Conservation (phyloP, 495 filamentous ascomycete genomes). For the Penicillium tannophilum region DNA sequence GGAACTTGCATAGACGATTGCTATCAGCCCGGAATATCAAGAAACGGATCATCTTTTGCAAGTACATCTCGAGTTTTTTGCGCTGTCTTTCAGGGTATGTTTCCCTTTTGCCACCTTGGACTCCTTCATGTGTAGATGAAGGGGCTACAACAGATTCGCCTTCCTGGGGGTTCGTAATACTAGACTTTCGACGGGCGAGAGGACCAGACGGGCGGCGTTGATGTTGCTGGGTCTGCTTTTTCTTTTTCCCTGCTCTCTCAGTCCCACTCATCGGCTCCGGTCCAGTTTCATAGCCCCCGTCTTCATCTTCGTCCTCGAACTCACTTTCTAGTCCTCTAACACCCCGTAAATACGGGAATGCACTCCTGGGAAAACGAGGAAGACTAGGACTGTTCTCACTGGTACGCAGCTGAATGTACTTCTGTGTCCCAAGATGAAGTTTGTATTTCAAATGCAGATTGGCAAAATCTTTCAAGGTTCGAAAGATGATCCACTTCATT, state of each 20-base stretch:
- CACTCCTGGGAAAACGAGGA: slow-evolving; percentile 83
- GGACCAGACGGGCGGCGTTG: slow-evolving; percentile 55
- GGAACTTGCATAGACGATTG: slow-evolving; percentile 93
- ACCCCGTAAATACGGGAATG: slow-evolving; percentile 88
- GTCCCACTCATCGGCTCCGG: slow-evolving; percentile 59
- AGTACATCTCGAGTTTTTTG: slow-evolving; percentile 83
- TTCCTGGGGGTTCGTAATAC: slow-evolving; percentile 48
- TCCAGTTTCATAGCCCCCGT: slow-evolving; percentile 58
- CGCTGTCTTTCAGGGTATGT: slow-evolving; percentile 71
- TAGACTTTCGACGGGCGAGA: slow-evolving; percentile 58
- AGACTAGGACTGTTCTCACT: slow-evolving; percentile 59
- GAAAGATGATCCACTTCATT: slow-evolving; percentile 95
- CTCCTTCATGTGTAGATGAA: slow-evolving; percentile 47
- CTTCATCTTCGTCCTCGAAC: slow-evolving; percentile 82
- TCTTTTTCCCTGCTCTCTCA: slow-evolving; percentile 55
- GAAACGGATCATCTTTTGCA: slow-evolving; percentile 92
- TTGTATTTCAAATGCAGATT: slow-evolving; percentile 95
- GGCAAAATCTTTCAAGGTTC: slow-evolving; percentile 84
- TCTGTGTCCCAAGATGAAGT: slow-evolving; percentile 75
- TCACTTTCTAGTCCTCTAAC: slow-evolving; percentile 77
- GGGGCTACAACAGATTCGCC: slow-evolving; percentile 44
- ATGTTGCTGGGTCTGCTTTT: slow-evolving; percentile 50
- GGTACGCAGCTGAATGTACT: slow-evolving; percentile 65
- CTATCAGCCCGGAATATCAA: slow-evolving; percentile 95
- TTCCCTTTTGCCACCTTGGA: slow-evolving; percentile 46